Evolutionary conservation across 805 yeast species (phyloP), one percentile per base, ranked within the genome.

Genomic region (Lipomyces lipofer): DNA sequence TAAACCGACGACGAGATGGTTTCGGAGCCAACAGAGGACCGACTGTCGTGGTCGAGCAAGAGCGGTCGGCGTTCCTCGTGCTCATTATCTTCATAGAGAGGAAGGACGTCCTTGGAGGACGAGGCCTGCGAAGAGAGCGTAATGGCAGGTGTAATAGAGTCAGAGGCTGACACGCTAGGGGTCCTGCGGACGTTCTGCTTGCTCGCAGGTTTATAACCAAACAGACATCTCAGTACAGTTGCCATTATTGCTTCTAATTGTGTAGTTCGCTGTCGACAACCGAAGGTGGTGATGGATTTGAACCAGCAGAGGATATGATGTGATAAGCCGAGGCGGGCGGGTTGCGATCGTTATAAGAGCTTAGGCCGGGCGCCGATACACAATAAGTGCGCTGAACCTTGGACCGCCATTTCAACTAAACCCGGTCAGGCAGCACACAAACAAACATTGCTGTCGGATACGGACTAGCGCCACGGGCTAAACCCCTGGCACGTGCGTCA

Each of bases 41-140:
- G 42, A 15, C 48, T 24, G 42, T 49, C 49, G 29, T 29, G 29
- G 35, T 17, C 25, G 15, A 33, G 28, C 21, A 56, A 51, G 2
- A 56, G 52, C 8, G 59, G 59, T 21, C 47, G 56, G 7, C 50
- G 35, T 45, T 56, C 59, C 15, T 55, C 59, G 22, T 52, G 52
- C 27, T 35, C 33, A 42, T 43, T 48, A n/a, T n/a, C n/a, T 21
- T 45, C 49, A 19, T 45, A 45, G 17, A 45, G 10, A 10, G 49
- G 49, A 21, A 38, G 43, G 30, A 38, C 13, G 32, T 30, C 25
- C 5, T 27, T 30, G 9, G 39, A 29, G 19, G 30, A 19, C 4
- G 43, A n/a, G 43, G 32, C 39, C n/a, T n/a, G n/a, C 15, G 54
- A 21, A 36, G 47, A 39, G 25, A 40, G 36, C 21, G 27, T 38